phyloP scores from a whole-genome alignment of 1,284 basidiomycete species.

The Irpex lacteus region DNA sequence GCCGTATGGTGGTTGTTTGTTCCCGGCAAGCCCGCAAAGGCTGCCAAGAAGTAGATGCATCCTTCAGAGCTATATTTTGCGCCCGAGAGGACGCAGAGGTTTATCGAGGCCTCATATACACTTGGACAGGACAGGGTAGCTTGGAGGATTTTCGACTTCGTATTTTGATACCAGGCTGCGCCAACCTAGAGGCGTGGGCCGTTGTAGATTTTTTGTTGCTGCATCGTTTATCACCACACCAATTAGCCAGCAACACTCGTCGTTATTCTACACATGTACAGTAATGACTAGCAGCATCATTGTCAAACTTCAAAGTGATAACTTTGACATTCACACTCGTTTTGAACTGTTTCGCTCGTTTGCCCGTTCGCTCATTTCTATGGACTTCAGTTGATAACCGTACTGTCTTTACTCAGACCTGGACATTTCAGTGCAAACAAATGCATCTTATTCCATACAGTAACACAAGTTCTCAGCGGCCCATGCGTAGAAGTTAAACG shows the following conservation, averaged over 20 bases:
- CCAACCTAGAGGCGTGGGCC: neutral
- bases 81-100: no score
- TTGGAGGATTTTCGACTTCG: neutral
- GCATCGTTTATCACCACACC: neutral
- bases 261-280: no score
- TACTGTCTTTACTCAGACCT: neutral
- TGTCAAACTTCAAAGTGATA: neutral
- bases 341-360: neutral
- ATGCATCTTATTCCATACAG: neutral
- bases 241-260: no score
- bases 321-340: neutral
- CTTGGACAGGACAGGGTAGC: no score
- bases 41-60: neutral
- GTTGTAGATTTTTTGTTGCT: neutral
- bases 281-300: neutral
- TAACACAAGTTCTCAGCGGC: no score
- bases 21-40: constrained; percentile 40
- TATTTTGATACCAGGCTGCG: neutral
- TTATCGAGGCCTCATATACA: no score
- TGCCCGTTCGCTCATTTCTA: neutral
- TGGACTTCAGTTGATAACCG: neutral
- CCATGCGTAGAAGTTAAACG: no score
- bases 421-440: neutral
- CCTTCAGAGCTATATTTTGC: no score
- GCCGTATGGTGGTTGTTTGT: constrained; percentile 69